Evolutionary conservation across 164 flowering plant species (phyloP).

Genomic region (Vitis rupestris): DNA sequence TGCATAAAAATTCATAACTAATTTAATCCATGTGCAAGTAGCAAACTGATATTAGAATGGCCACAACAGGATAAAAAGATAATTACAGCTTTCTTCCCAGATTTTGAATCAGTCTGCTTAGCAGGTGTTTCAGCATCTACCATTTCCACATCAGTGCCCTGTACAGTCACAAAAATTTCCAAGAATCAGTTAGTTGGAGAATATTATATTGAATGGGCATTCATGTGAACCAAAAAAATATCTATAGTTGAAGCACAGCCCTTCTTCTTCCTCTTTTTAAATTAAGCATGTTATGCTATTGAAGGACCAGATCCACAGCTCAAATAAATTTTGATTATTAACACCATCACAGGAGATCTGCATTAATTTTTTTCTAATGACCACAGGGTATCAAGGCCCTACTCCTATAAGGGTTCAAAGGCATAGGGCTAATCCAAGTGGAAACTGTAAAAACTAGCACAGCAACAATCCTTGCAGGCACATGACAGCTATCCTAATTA

Average conservation of each 20-base stretch:
- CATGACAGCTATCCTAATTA: neutral
- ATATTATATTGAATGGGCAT: neutral
- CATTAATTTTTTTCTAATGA: too few relatives aligned
- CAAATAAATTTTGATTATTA: too few relatives aligned
- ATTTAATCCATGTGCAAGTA: neutral
- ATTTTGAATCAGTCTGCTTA: constrained; percentile 17
- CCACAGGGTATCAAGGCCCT: too few relatives aligned
- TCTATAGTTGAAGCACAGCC: too few relatives aligned
- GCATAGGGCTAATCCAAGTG: too few relatives aligned
- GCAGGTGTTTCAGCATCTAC: constrained; percentile 49
- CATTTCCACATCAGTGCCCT: constrained; percentile 70
- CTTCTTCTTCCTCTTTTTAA: too few relatives aligned
- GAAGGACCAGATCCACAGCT: too few relatives aligned
- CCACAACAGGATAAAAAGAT: neutral
- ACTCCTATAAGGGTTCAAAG: too few relatives aligned
- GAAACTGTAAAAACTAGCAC: too few relatives aligned
- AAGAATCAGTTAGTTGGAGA: neutral
- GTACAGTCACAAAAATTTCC: constrained; percentile 1
- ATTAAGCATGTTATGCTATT: too few relatives aligned
- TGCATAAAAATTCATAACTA: constrained; percentile 21
- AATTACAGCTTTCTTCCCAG: constrained; percentile 42
- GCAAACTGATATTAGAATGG: neutral
- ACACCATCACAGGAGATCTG: too few relatives aligned
- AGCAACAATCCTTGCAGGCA: neutral
- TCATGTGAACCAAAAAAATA: too few relatives aligned